Evolutionary conservation across 352 stramenopile genomes (phyloP).

Genomic region (Hyaloperonospora arabidopsidis): DNA sequence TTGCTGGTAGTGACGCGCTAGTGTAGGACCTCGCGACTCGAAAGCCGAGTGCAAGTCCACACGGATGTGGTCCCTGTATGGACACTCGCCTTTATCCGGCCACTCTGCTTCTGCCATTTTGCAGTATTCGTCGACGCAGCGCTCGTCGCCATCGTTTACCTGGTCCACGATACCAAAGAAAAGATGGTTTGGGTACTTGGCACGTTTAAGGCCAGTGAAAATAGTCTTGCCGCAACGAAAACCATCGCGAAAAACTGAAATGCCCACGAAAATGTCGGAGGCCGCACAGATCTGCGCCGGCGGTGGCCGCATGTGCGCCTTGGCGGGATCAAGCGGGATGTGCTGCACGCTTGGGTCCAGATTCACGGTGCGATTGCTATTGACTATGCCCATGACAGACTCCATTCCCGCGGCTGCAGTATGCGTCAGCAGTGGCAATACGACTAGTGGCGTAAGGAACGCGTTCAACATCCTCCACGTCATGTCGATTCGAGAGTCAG

Average conservation of each 20-base stretch:
- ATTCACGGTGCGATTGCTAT: constrained; percentile 41
- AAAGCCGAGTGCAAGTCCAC: constrained; percentile 58
- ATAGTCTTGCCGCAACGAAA: constrained; percentile 78
- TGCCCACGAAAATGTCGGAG: constrained; percentile 66
- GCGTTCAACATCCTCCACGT: too few species aligned
- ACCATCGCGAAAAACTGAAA: constrained; percentile 78
- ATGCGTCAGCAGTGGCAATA: background rate
- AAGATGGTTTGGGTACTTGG: constrained; percentile 56
- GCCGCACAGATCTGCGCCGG: constrained; percentile 39
- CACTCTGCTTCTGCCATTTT: constrained; percentile 63
- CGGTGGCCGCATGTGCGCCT: constrained; percentile 42
- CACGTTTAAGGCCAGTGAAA: constrained; percentile 65
- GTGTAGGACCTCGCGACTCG: constrained; percentile 68
- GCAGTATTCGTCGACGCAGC: constrained; percentile 72
- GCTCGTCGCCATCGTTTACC: constrained; percentile 58
- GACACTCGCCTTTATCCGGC: constrained; percentile 52
- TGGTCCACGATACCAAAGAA: constrained; percentile 83
- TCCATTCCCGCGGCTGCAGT: background rate
- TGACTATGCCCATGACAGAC: background rate
- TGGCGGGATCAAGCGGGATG: constrained; percentile 37
- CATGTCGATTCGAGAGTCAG: too few species aligned
- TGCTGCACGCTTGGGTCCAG: constrained; percentile 71
- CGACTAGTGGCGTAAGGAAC: background rate
- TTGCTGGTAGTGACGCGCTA: constrained; percentile 76
- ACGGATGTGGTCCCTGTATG: constrained; percentile 62